A percentile compares a stretch with the other conserved stretches of the same genome.
Conservation (phyloP, 1,139 yeast genomes). For the Casaregolazyma suthepensis region DNA sequence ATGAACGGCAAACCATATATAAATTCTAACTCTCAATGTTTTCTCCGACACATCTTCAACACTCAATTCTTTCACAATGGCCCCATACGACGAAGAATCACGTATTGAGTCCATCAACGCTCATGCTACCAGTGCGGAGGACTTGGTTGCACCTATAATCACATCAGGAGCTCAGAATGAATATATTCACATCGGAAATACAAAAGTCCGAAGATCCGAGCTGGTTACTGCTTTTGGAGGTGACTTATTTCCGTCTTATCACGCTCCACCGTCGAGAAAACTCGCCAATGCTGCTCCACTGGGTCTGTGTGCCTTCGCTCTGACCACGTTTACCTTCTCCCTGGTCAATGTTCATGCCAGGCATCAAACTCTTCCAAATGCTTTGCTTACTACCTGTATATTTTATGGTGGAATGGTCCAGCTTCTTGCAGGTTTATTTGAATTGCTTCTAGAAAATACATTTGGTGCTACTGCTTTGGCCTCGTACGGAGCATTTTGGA, state of each 20-base stretch:
- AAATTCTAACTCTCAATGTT: not conserved
- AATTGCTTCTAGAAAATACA: slow-evolving; percentile 63
- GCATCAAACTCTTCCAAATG: slow-evolving; percentile 46
- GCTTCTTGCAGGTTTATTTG: slow-evolving; percentile 70
- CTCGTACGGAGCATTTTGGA: slow-evolving; percentile 88
- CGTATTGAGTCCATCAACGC: not conserved
- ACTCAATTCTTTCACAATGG: not conserved
- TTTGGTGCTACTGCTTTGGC: slow-evolving; percentile 75
- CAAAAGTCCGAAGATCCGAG: slow-evolving; percentile 58
- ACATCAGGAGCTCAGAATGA: slow-evolving; percentile 44
- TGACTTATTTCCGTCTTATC: slow-evolving; percentile 56
- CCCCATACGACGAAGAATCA: not conserved
- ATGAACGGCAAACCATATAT: not conserved
- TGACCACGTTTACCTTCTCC: slow-evolving; percentile 77
- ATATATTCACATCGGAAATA: slow-evolving; percentile 66
- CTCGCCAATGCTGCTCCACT: slow-evolving; percentile 88
- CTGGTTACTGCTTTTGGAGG: slow-evolving; percentile 68
- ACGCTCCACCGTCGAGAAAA: slow-evolving; percentile 60
- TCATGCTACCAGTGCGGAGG: not conserved
- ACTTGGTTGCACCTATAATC: slow-evolving; percentile 16
- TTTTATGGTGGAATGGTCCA: slow-evolving; percentile 87
- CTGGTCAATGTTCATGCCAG: slow-evolving; percentile 57
- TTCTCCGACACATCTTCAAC: not conserved
- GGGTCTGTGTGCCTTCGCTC: slow-evolving; percentile 77
- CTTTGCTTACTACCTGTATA: slow-evolving; percentile 67